Percentiles rank a stretch among this genome's conserved stretches.
phyloP scores from a whole-genome alignment of 192 early-diverging fungal species.

The Linnemannia exigua region DNA sequence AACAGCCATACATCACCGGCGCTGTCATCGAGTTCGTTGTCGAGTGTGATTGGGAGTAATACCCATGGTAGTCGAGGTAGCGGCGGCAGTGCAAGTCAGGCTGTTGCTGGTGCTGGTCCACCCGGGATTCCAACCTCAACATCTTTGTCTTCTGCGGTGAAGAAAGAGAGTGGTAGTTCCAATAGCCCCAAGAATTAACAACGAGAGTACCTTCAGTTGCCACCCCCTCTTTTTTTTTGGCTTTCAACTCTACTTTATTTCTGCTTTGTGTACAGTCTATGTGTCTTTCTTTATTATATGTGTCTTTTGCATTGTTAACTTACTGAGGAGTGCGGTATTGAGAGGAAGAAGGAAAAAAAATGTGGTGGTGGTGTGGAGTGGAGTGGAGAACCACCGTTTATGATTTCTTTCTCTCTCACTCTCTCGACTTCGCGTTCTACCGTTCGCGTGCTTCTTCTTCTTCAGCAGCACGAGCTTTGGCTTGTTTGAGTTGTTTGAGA shows the following conservation, averaged over 20 bases:
- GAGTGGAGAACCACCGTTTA: too few relatives aligned
- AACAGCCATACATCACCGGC: neutral
- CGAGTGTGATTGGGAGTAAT: neutral
- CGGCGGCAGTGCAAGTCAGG: neutral
- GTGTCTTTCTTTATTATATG: too few relatives aligned
- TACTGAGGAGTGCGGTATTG: too few relatives aligned
- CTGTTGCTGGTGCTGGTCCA: neutral
- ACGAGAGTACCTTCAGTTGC: neutral
- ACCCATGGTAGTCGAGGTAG: slow-evolving; percentile 1
- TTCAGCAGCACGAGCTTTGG: slow-evolving; percentile 2
- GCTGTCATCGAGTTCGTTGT: neutral
- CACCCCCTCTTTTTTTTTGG: neutral
- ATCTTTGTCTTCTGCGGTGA: slow-evolving; percentile 5
- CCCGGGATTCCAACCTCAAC: neutral
- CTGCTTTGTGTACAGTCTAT: too few relatives aligned
- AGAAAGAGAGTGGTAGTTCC: slow-evolving; percentile 24
- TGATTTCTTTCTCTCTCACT: too few relatives aligned
- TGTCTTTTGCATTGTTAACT: too few relatives aligned
- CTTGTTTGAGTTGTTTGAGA: slow-evolving; percentile 28
- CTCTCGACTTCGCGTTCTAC: too few relatives aligned
- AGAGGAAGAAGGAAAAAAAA: too few relatives aligned
- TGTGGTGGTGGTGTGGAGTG: too few relatives aligned
- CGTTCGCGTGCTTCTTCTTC: neutral
- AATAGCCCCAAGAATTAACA: slow-evolving; percentile 13
- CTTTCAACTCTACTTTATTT: neutral